Evolutionary conservation across 1,139 yeast genomes (phyloP).

Genomic region (Hemisphaericaspora subhashii): DNA sequence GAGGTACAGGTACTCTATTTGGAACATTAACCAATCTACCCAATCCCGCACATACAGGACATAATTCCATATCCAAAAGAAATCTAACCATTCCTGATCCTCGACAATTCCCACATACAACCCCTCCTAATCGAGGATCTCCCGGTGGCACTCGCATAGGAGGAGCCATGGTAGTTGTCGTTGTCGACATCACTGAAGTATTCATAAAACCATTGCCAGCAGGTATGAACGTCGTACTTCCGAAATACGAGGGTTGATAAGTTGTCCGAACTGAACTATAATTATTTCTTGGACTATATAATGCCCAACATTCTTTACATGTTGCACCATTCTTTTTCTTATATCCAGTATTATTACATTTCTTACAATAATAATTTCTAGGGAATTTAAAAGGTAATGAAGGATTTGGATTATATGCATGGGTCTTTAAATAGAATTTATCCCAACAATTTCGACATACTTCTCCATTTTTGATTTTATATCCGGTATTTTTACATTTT

Average conservation of each 20-base stretch:
- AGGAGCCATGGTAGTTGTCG: constrained; percentile 10
- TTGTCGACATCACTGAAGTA: constrained; percentile 1
- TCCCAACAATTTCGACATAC: constrained; percentile 41
- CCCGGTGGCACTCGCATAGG: constrained; percentile 64
- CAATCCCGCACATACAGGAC: constrained; percentile 64
- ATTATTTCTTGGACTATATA: constrained; percentile 51
- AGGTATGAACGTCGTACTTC: constrained; percentile 17
- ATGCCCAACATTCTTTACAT: constrained; percentile 73
- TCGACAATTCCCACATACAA: constrained; percentile 72
- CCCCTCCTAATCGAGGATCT: constrained; percentile 82
- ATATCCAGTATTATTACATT: constrained; percentile 76
- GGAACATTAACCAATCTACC: constrained; percentile 47
- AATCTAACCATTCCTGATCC: constrained; percentile 63
- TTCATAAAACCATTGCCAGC: not conserved
- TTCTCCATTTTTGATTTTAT: constrained; percentile 28
- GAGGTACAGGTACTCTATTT: constrained; percentile 6
- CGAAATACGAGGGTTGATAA: constrained; percentile 16
- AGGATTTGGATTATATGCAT: constrained; percentile 44
- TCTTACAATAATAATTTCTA: constrained; percentile 55
- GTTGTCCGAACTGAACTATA: constrained; percentile 7
- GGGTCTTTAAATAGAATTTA: constrained; percentile 24
- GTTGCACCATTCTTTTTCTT: constrained; percentile 62
- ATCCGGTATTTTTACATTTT: constrained; percentile 46
- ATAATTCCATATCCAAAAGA: constrained; percentile 52
- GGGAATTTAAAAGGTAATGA: constrained; percentile 56